These are phyloP conservation scores for Coprinopsis strossmayeri DNA, from an alignment of 768 basidiomycete species.

Conservation along the genomic window DNA sequence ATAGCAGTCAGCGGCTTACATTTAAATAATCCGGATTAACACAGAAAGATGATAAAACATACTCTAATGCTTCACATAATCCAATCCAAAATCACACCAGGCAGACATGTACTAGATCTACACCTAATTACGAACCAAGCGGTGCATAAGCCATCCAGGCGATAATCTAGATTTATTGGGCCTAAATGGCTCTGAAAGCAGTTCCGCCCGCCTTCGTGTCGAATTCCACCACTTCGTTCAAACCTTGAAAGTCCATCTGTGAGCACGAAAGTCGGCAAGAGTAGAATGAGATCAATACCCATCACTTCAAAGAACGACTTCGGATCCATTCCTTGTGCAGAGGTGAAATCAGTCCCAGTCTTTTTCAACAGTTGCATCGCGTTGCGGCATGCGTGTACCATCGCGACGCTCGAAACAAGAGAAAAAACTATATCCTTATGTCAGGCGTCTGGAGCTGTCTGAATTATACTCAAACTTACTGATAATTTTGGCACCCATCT, in stretches of 20 bases:
- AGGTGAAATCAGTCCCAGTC: conserved; percentile 66
- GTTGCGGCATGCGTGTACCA: conserved; percentile 71
- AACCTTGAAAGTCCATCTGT: no score
- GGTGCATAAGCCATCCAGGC: neutral
- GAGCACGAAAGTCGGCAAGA: no score
- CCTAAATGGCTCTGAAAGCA: conserved; percentile 11
- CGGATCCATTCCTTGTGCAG: conserved; percentile 64
- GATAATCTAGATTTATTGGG: neutral
- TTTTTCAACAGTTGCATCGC: conserved; percentile 72
- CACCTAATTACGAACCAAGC: neutral
- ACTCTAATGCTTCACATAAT: no score
- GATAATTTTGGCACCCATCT: conserved; percentile 69
- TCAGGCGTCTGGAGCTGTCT: neutral
- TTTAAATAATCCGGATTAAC: no score
- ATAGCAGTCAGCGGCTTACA: no score
- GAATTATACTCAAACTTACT: no score
- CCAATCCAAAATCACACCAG: no score
- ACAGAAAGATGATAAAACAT: no score
- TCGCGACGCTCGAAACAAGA: conserved; percentile 68
- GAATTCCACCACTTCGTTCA: conserved; percentile 12
- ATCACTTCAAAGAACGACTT: conserved; percentile 74
- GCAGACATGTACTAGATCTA: no score
- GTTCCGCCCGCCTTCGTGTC: conserved; percentile 14
- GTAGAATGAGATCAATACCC: no score
- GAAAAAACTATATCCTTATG: conserved; percentile 51